Evolutionary conservation across 768 basidiomycete species (phyloP), one percentile per base, ranked within the genome.

Genomic region (Amanita subjunquillea): DNA sequence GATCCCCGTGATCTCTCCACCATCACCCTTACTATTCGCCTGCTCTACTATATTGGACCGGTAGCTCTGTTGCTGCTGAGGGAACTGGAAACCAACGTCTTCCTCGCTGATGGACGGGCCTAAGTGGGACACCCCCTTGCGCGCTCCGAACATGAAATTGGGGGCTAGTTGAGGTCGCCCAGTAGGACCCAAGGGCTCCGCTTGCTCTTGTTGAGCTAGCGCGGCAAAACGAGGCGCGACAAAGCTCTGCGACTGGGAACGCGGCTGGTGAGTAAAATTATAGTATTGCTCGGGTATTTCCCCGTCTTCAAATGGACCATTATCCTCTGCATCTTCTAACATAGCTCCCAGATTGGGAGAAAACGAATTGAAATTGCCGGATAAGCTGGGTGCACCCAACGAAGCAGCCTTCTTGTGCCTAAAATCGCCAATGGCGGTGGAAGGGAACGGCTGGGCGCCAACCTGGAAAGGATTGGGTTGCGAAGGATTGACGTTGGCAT

Each of bases 101-200:
- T 90, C 91, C 64, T 91, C 88, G 55, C 77, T 85, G 62, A 87
- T 85, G 34, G 87, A 72, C 27, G 87, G 85, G 3, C 80, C 85
- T 69, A 85, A 73, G 10, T 78, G 74, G 23, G 74, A 69, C 34
- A 72, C 68, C 38, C 74, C 72, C 62, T 77, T 81, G 25, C 81
- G 72, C 52, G 82, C 80, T 46, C 91, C 93, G 65, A 94, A 96
- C 76, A 85, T 91, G 68, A 96, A 95, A 46, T 76, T 75, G n/a
- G 91, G 91, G 9, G 91, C 90, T 37, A 94, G 79, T 63, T 93
- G 91, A 37, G 91, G 91, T 56, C 91, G 83, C 42, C 89, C 85
- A 27, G 85, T 78, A 13, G 88, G 80, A 30, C 88, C 83, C 47
- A 86, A 60, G 53, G 71, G 41, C 56, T 87, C 82, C 41, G 71